Evolutionary conservation across 2,329 filamentous ascomycete species (phyloP).

Genomic region (Thelonectria rubi): DNA sequence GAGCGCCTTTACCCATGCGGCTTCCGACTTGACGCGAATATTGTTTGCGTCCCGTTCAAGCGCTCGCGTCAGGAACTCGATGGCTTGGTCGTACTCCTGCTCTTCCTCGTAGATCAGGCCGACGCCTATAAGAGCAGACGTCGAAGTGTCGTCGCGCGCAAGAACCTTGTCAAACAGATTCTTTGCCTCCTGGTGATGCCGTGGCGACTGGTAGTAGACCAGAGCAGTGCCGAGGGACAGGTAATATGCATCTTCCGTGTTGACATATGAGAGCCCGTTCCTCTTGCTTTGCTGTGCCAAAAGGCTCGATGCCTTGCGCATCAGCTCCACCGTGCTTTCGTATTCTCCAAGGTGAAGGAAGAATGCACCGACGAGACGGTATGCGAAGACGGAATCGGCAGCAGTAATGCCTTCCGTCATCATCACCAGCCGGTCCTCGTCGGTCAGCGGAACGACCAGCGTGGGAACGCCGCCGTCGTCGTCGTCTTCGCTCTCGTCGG

Average conservation of each 20-base stretch:
- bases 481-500: conserved; percentile 67
- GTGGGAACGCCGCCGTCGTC: conserved; percentile 65
- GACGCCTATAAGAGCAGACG: conserved; percentile 84
- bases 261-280: conserved; percentile 73
- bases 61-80: conserved; percentile 82
- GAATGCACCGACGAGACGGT: conserved; percentile 84
- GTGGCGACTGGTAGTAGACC: conserved; percentile 88
- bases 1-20: conserved; percentile 90
- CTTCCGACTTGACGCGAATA: conserved; percentile 81
- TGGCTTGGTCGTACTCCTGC: conserved; percentile 83
- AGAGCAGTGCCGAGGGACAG: conserved; percentile 85
- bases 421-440: conserved; percentile 82
- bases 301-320: conserved; percentile 75
- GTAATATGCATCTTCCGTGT: conserved; percentile 78
- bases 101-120: conserved; percentile 94
- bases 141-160: conserved; percentile 77
- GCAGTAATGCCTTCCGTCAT: conserved; percentile 79
- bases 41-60: conserved; percentile 77
- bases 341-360: conserved; percentile 88
- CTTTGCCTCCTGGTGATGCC: conserved; percentile 89
- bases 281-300: conserved; percentile 68
- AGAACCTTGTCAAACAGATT: conserved; percentile 85
- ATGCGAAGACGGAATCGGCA: conserved; percentile 78
- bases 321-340: conserved; percentile 80
- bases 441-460: conserved; percentile 67